Percentiles rank a stretch among this genome's conserved stretches.
Conservation (phyloP, 73 alveolate species). For the Tetrahymena borealis region DNA sequence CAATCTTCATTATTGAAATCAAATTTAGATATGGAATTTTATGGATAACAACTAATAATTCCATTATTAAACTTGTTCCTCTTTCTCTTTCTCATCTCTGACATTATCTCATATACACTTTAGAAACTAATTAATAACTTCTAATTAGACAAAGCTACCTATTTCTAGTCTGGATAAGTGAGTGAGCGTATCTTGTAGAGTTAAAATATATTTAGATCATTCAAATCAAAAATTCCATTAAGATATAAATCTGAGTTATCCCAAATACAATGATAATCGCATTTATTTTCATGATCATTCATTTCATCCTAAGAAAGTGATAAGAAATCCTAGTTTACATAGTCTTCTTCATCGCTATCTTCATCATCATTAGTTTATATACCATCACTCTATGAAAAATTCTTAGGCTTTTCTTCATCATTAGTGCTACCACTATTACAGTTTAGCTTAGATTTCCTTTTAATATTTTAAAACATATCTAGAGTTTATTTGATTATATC, state of each 20-base stretch:
- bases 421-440: background rate
- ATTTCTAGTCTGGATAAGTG: background rate
- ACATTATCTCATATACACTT: background rate
- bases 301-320: background rate
- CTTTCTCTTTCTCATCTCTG: background rate
- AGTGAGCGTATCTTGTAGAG: background rate
- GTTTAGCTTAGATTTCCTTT: background rate
- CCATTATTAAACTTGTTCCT: background rate
- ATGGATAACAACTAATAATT: background rate
- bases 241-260: background rate
- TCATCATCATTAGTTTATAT: background rate
- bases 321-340: background rate
- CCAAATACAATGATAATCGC: background rate
- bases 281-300: background rate
- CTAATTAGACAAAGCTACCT: background rate
- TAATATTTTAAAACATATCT: background rate
- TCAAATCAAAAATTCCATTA: background rate
- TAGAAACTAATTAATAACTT: background rate
- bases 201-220: background rate
- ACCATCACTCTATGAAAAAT: no score
- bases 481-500: background rate
- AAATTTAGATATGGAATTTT: no score
- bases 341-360: background rate
- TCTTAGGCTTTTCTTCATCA: background rate
- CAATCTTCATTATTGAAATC: background rate